Base-by-base conservation (phyloP, 2,329 filamentous ascomycete genomes). In the Aspergillus felis region DNA sequence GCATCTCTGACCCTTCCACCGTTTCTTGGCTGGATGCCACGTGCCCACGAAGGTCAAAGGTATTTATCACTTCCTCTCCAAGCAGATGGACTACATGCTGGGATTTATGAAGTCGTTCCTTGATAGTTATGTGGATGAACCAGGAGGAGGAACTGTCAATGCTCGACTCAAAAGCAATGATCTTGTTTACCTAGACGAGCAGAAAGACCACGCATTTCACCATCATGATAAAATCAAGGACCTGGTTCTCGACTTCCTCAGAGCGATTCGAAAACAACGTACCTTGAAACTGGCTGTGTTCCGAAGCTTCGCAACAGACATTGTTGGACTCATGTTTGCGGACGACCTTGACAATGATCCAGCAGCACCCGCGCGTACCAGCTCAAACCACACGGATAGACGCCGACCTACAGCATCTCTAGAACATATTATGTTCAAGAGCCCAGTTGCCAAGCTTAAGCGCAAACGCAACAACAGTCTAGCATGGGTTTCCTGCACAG, bases 1-100 rank as follows among this genome's bases (percentile, higher is more conserved):
- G 63, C 38, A 28, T 66, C 10, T 58, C 61, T n/a, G 55, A 65
- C 48, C 53, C 46, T 1, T 52, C 35, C 1, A 42, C 46, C 12
- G 55, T 65, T 46, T 44, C 27, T 1, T 28, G 27, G 3, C 38
- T 56, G 10, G 50, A 59, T 49, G 44, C 10, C 10, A 7, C 24
- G n/a, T 17, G 20, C 4, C 32, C 14, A 41, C 22, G 35, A 2
- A 10, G 12, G 12, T 20, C 55, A 22, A 50, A 53, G 28, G 28
- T 29, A 29, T 12, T 29, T 1, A 29, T 29, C 10, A 29, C 10
- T 25, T 29, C 28, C 28, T 29, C 3, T 4, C 10, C 28, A 10
- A 29, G 28, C 1, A 12, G 10, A 29, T 29, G 28, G 28, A 29
- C 4, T 29, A 12, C 3, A 29, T 12, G 28, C 28, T 29, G 28